Evolutionary conservation across 768 basidiomycete species (phyloP), one percentile per base, ranked within the genome.

Genomic region (Calocybe cyanea): DNA sequence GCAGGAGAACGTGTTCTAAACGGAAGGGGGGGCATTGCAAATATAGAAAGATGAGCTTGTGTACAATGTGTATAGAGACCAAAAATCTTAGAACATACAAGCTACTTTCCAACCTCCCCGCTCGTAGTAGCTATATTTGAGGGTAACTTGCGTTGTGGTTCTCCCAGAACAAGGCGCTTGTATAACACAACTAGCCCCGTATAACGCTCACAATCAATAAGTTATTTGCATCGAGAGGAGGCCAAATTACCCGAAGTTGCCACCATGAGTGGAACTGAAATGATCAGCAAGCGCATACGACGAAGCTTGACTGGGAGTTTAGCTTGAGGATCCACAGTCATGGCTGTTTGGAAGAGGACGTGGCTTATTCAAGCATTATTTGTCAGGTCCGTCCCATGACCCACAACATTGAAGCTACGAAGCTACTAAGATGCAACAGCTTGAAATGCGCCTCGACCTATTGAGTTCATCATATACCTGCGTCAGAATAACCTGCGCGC

Each of bases 251-350:
- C 74, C 39, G 81, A 76, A 10, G 78, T 78, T 4, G 76, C 83
- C 20, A 73, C 80, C 40, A 86, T 80, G 35, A 87, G 73, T 3
- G 85, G 85, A 10, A 81, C 52, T 0, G 83, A 71, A 32, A 83
- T 67, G 34, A 87, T 81, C 48, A 87, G 75, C 20, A 71, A 76
- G 15, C 69, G 65, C 53, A 70, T 57, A 33, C 70, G 63, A 25
- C 68, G 68, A 3, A 68, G 65, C 54, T 67, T 66, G 6, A 66
- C 61, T 8, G 67, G 54, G 10, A 71, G 61, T 38, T 56, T 52
- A 38, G 53, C 56, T 9, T 20, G 37, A 18, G 34, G 5, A n/a
- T 5, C 17, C 17, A 18, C 14, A 8, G 31, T n/a, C 31, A 32
- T 32, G 31, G n/a, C n/a, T n/a, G 11, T 28, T 28, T 28, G 5